These are phyloP conservation scores for Saccharomyces hybrid DNA, from an alignment of 1,139 yeast species.

Conservation along the genomic window DNA sequence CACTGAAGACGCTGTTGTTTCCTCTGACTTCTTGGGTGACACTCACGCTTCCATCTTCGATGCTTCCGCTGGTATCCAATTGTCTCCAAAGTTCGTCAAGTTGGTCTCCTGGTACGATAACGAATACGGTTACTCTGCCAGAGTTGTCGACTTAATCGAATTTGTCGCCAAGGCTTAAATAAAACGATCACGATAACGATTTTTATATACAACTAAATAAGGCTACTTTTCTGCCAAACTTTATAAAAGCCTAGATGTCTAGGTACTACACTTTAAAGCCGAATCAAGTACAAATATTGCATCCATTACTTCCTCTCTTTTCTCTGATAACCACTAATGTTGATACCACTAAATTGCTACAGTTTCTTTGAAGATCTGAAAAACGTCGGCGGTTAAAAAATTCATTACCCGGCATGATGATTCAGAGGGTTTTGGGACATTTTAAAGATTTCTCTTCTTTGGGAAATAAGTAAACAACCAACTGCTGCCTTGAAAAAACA, in stretches of 20 bases:
- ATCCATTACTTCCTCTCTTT: too few species aligned
- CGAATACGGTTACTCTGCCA: constrained; percentile 84
- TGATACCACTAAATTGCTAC: background rate
- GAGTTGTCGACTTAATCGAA: constrained; percentile 79
- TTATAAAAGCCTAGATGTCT: background rate
- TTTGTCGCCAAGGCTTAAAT: constrained; percentile 19
- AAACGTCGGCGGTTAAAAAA: background rate
- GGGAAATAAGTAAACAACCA: constrained; percentile 15
- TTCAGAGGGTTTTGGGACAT: too few species aligned
- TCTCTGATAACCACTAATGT: too few species aligned
- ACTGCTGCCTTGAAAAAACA: background rate
- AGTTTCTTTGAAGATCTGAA: too few species aligned
- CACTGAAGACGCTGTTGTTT: constrained; percentile 81
- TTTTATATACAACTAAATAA: background rate
- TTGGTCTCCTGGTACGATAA: constrained; percentile 84
- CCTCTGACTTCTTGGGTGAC: constrained; percentile 75
- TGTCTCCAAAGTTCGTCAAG: constrained; percentile 79
- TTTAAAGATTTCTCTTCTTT: constrained; percentile 13
- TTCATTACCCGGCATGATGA: background rate
- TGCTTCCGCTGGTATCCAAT: constrained; percentile 71
- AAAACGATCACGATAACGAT: background rate
- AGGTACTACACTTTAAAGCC: too few species aligned
- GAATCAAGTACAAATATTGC: too few species aligned
- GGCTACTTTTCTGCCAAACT: background rate
- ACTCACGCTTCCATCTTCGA: constrained; percentile 73